Evolutionary conservation across 371 early-diverging fungal species (phyloP).

Genomic region (Umbelopsis sp.): DNA sequence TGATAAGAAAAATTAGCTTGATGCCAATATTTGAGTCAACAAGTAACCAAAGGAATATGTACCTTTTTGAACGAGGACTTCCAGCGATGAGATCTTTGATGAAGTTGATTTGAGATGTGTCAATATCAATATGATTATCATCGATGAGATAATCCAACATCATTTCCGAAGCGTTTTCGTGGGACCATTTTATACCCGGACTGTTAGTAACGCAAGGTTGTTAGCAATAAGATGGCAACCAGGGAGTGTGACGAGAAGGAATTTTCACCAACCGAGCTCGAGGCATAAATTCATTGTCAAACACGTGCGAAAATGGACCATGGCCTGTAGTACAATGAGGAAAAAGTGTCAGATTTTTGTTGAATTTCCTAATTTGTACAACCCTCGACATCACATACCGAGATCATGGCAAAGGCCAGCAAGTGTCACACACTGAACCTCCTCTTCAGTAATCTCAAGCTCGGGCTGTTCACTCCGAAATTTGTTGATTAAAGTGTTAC

Average conservation of each 20-base stretch:
- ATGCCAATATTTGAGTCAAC: not conserved
- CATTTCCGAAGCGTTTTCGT: constrained; percentile 86
- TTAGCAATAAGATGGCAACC: not conserved
- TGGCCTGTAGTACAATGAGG: constrained; percentile 59
- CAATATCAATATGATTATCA: constrained; percentile 79
- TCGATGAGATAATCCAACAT: constrained; percentile 88
- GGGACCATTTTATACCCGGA: constrained; percentile 81
- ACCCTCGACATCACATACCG: constrained; percentile 51
- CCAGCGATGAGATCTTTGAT: constrained; percentile 90
- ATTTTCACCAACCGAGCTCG: constrained; percentile 42
- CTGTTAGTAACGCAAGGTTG: constrained; percentile 21
- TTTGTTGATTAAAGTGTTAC: constrained; percentile 72
- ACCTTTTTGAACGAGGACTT: constrained; percentile 48
- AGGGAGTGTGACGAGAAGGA: too few relatives aligned
- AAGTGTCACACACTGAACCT: constrained; percentile 84
- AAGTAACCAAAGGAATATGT: constrained; percentile 24
- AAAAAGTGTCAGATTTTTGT: not conserved
- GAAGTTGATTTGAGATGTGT: constrained; percentile 68
- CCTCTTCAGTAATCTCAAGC: constrained; percentile 75
- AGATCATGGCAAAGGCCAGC: constrained; percentile 97
- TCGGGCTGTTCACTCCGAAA: constrained; percentile 80
- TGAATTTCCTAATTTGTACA: not conserved
- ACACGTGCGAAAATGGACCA: constrained; percentile 95
- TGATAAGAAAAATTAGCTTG: not conserved
- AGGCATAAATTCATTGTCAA: constrained; percentile 88